Conservation (phyloP, 2,329 filamentous ascomycete species). For the Fusarium globosum region DNA sequence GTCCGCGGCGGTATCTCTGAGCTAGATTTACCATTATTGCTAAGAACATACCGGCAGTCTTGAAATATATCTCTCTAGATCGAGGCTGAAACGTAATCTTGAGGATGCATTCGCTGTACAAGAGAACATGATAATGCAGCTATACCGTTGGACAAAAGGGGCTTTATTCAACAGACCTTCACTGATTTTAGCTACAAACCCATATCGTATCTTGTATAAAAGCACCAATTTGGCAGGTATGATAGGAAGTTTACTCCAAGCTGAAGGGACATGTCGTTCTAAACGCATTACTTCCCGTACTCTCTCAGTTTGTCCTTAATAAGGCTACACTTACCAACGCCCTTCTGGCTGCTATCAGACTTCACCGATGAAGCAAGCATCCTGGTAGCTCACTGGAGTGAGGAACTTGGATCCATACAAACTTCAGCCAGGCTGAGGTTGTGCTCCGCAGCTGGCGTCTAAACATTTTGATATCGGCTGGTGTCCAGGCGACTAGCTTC, state of each 20-base stretch:
- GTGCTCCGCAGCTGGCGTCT: not conserved
- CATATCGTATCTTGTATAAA: not conserved
- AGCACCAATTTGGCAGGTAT: not conserved
- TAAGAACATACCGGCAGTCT: not conserved
- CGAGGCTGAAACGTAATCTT: not conserved
- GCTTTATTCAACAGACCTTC: not conserved
- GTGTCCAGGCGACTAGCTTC: not conserved
- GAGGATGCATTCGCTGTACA: not conserved
- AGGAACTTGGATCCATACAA: not conserved
- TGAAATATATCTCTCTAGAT: not conserved
- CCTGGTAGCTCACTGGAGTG: not conserved
- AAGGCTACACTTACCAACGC: not conserved
- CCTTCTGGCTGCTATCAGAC: not conserved
- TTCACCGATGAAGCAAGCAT: not conserved
- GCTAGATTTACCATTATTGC: too few relatives aligned
- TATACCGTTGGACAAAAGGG: not conserved
- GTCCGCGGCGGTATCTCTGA: not conserved
- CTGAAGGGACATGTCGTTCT: not conserved
- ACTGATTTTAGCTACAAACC: not conserved
- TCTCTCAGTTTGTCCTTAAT: not conserved
- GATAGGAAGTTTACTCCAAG: not conserved
- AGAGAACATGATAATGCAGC: not conserved
- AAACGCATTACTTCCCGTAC: not conserved
- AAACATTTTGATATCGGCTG: not conserved
- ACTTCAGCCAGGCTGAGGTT: not conserved